phyloP scores from a whole-genome alignment of 495 filamentous ascomycete species.

The Podospora conica region DNA sequence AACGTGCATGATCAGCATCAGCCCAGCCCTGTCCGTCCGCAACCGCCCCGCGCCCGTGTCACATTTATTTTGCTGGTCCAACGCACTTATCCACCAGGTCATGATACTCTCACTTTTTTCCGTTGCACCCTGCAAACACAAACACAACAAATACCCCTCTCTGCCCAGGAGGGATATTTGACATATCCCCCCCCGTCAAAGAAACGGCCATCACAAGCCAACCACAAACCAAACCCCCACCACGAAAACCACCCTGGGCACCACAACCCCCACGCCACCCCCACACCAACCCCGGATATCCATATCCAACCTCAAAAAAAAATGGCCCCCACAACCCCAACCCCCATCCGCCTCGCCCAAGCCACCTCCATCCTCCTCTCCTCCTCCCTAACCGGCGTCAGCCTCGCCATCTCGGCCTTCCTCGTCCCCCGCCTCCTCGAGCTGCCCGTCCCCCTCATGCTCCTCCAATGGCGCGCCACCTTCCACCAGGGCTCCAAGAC shows the following conservation, averaged over 20 bases:
- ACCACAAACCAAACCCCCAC: too few species aligned
- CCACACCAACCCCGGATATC: not conserved
- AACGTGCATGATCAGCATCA: not conserved
- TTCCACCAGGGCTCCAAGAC: conserved; percentile 30
- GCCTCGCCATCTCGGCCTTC: conserved; percentile 36
- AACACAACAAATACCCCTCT: not conserved
- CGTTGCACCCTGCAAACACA: too few species aligned
- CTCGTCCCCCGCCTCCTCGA: conserved; percentile 46
- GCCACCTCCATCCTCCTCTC: conserved; percentile 43
- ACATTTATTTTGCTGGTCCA: not conserved
- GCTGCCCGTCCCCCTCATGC: conserved; percentile 46
- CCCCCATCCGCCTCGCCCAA: conserved; percentile 39
- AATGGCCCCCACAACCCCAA: conserved; percentile 7
- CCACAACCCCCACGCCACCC: not conserved
- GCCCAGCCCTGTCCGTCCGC: not conserved
- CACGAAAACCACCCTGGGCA: not conserved
- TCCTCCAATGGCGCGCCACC: conserved; percentile 42
- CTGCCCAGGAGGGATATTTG: not conserved
- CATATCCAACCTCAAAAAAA: not conserved
- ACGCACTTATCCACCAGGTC: not conserved
- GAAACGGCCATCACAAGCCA: too few species aligned
- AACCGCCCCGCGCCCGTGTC: not conserved
- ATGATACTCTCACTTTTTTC: not conserved
- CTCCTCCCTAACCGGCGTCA: conserved; percentile 36
- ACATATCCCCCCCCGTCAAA: not conserved